Conservation (phyloP, 108 stramenopile genomes). For the Cyclotella cryptica region DNA sequence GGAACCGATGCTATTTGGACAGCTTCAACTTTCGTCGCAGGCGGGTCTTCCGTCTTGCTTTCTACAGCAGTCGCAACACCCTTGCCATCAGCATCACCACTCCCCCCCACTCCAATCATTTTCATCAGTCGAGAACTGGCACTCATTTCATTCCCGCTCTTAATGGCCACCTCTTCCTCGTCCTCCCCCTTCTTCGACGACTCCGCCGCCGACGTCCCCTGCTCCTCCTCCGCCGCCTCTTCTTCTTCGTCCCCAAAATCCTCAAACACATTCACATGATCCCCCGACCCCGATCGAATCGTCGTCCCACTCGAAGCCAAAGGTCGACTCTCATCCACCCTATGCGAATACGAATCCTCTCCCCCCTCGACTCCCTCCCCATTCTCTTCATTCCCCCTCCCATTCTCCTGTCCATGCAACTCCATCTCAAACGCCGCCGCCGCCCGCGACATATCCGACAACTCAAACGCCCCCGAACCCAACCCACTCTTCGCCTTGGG, state of each 20-base stretch:
- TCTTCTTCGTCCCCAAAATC: conserved; percentile 73
- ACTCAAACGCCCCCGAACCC: conserved; percentile 65
- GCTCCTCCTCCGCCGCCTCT: conserved; percentile 6
- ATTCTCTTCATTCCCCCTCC: background rate
- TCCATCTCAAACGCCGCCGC: conserved; percentile 74
- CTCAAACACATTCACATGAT: conserved; percentile 90
- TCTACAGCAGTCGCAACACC: conserved; percentile 11
- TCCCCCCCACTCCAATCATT: conserved; percentile 84
- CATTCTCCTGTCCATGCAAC: conserved; percentile 57
- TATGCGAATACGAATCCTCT: conserved; percentile 26
- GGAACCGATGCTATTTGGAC: conserved; percentile 46
- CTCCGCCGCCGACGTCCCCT: background rate
- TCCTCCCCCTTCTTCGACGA: background rate
- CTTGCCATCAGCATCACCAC: conserved; percentile 39
- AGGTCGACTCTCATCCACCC: conserved; percentile 76
- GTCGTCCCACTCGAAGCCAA: conserved; percentile 83
- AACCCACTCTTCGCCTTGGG: conserved; percentile 37
- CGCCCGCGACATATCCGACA: conserved; percentile 82
- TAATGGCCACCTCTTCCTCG: conserved; percentile 56
- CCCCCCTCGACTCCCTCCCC: conserved; percentile 9
- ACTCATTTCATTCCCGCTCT: conserved; percentile 60
- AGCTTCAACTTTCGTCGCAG: conserved; percentile 11
- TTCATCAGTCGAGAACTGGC: conserved; percentile 87
- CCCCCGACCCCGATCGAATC: conserved; percentile 78
- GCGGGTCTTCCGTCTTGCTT: conserved; percentile 11